These are phyloP conservation scores for Barbarea vulgaris DNA, from an alignment of 345 rosid species.

Conservation along the genomic window DNA sequence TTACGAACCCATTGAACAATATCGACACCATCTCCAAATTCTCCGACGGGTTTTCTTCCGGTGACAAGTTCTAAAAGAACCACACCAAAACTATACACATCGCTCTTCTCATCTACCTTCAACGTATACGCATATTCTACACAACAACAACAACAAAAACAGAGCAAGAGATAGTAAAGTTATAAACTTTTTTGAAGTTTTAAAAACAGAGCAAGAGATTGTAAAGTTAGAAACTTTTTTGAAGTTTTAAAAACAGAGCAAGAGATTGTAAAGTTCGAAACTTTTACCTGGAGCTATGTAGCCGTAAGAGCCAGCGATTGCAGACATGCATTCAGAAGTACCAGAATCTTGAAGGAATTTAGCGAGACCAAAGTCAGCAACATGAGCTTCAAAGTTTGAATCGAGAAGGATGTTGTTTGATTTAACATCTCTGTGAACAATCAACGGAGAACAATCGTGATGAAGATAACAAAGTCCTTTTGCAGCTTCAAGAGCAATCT, in stretches of 20 bases:
- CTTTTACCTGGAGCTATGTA: slow-evolving; percentile 88
- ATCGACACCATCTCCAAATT: slow-evolving; percentile 97
- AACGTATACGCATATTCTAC: slow-evolving; percentile 95
- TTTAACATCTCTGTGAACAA: slow-evolving; percentile 85
- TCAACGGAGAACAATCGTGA: slow-evolving; percentile 87
- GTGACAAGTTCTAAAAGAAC: slow-evolving; percentile 82
- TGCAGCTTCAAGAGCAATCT: slow-evolving; percentile 84
- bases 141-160: slow-evolving; percentile 20
- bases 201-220: background rate
- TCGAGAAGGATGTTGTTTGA: slow-evolving; percentile 89
- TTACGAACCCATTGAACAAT: slow-evolving; percentile 96
- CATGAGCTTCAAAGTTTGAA: slow-evolving; percentile 84
- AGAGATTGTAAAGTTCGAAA: background rate
- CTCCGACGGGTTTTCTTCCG: slow-evolving; percentile 93
- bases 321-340: slow-evolving; percentile 96
- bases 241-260: slow-evolving; percentile 19
- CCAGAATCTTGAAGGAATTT: slow-evolving; percentile 91
- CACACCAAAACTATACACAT: slow-evolving; percentile 95
- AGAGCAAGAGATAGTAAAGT: background rate
- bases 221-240: background rate
- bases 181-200: background rate
- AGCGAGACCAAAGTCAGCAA: slow-evolving; percentile 94
- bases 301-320: slow-evolving; percentile 95
- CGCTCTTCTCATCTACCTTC: slow-evolving; percentile 98
- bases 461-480: slow-evolving; percentile 90